Percentiles rank a stretch among this genome's conserved stretches.
These are phyloP conservation scores for Paragyromitra xinjiangensis DNA, from an alignment of 495 filamentous ascomycete species.

Conservation along the genomic window DNA sequence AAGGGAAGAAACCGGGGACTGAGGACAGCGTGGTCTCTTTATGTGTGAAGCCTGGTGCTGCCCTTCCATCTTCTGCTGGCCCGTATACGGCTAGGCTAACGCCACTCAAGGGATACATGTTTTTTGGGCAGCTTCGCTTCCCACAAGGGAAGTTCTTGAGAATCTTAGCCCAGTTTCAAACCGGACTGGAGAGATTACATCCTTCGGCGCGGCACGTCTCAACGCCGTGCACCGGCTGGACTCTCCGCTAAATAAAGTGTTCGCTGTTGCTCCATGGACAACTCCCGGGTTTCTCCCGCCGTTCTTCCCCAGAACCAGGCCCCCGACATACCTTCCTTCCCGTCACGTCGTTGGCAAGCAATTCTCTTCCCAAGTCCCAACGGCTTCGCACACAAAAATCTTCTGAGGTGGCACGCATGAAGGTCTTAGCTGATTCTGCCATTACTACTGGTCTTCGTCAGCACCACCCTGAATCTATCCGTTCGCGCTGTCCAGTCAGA, in stretches of 20 bases:
- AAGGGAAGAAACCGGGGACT: conserved; percentile 47
- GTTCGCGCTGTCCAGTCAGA: conserved; percentile 24
- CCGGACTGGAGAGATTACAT: conserved; percentile 33
- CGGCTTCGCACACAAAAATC: conserved; percentile 29
- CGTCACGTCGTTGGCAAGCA: conserved; percentile 26
- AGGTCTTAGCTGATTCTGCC: conserved; percentile 20
- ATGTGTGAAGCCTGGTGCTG: conserved; percentile 52
- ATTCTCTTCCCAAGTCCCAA: conserved; percentile 19
- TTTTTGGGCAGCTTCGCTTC: conserved; percentile 37
- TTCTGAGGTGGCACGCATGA: conserved; percentile 51
- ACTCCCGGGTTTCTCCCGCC: conserved; percentile 37
- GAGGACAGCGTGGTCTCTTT: conserved; percentile 54
- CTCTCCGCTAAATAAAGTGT: conserved; percentile 50
- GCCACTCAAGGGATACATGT: conserved; percentile 30
- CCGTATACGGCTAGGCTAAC: conserved; percentile 39
- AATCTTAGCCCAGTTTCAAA: conserved; percentile 37
- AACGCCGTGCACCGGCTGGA: conserved; percentile 45
- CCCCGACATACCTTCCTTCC: conserved; percentile 21
- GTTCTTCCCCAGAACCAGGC: conserved; percentile 21
- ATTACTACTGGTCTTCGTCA: conserved; percentile 43
- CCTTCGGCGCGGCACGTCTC: conserved; percentile 43
- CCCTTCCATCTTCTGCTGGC: conserved; percentile 22
- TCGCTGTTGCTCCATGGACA: conserved; percentile 22
- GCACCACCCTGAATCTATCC: conserved; percentile 37
- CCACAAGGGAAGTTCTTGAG: conserved; percentile 39